Evolutionary conservation across 2,329 filamentous ascomycete species (phyloP).

Genomic region (Dactylellina leptospora): DNA sequence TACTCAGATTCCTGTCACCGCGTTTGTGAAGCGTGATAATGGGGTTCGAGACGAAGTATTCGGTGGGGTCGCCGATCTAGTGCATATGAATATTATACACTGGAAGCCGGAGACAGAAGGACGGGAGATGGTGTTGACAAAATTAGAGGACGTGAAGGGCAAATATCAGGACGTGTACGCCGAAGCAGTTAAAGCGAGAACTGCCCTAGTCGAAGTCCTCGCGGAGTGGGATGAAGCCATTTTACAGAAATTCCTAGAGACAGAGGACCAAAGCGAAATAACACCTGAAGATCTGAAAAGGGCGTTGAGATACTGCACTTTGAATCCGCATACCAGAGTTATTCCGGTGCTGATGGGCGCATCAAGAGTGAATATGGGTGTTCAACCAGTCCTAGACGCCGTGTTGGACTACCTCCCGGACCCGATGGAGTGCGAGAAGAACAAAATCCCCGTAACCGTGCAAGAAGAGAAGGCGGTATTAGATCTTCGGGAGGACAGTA

Average conservation of each 20-base stretch:
- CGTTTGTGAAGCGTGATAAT: slow-evolving; percentile 72
- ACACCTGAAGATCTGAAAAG: slow-evolving; percentile 85
- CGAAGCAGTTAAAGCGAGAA: slow-evolving; percentile 69
- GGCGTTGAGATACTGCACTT: slow-evolving; percentile 88
- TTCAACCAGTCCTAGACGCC: slow-evolving; percentile 95
- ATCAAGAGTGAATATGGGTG: slow-evolving; percentile 89
- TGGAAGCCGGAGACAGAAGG: slow-evolving; percentile 84
- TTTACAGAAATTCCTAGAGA: slow-evolving; percentile 91
- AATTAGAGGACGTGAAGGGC: slow-evolving; percentile 81
- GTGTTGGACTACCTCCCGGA: slow-evolving; percentile 98
- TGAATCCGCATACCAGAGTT: slow-evolving; percentile 84
- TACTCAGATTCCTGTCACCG: slow-evolving; percentile 93
- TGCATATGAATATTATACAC: slow-evolving; percentile 90
- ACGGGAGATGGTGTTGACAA: slow-evolving; percentile 78
- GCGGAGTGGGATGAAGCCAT: slow-evolving; percentile 98
- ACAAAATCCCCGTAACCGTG: slow-evolving; percentile 71
- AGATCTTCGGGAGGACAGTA: slow-evolving; percentile 80
- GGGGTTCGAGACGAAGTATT: slow-evolving; percentile 64
- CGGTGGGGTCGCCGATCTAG: slow-evolving; percentile 88
- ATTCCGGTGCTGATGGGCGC: slow-evolving; percentile 96
- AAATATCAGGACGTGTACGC: slow-evolving; percentile 60
- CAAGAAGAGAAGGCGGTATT: slow-evolving; percentile 76
- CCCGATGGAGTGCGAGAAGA: slow-evolving; percentile 86
- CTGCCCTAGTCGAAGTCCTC: slow-evolving; percentile 88
- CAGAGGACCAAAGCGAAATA: slow-evolving; percentile 77